Evolutionary conservation across 1,284 basidiomycete species (phyloP).

Genomic region (Puccinia coronata): DNA sequence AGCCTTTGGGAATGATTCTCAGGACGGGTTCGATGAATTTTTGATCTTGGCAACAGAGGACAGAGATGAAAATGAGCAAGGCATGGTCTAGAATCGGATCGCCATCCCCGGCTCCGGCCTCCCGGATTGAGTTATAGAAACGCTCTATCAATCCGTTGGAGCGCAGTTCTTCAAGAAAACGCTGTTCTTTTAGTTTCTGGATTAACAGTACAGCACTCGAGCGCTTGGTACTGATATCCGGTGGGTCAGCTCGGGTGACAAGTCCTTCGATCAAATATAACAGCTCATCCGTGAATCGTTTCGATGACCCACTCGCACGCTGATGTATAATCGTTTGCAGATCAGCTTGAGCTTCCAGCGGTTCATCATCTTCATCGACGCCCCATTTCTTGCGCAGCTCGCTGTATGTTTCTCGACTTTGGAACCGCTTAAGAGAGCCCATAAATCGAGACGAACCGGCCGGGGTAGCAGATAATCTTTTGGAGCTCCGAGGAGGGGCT

Average conservation of each 20-base stretch:
- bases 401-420: slow-evolving; percentile 39
- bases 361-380: slow-evolving; percentile 45
- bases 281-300: slow-evolving; percentile 42
- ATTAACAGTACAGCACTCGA: slow-evolving; percentile 31
- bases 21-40: slow-evolving; percentile 34
- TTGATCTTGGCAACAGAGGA: slow-evolving; percentile 27
- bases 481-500: slow-evolving; percentile 1
- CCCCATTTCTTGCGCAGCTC: slow-evolving; percentile 45
- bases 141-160: slow-evolving; percentile 34
- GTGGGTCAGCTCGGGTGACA: not conserved
- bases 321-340: slow-evolving; percentile 40
- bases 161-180: slow-evolving; percentile 27
- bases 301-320: slow-evolving; percentile 41
- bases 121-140: slow-evolving; percentile 34
- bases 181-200: slow-evolving; percentile 24
- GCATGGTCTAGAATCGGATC: slow-evolving; percentile 40
- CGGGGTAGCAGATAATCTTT: not conserved
- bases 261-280: slow-evolving; percentile 44
- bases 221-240: slow-evolving; percentile 15
- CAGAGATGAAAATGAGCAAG: slow-evolving; percentile 27
- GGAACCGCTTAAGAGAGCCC: slow-evolving; percentile 26
- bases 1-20: slow-evolving; percentile 16
- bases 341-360: not conserved
- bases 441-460: slow-evolving; percentile 1
- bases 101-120: slow-evolving; percentile 29